These are phyloP conservation scores for Phoma sp. DNA, from an alignment of 2,329 filamentous ascomycete species.

Conservation along the genomic window DNA sequence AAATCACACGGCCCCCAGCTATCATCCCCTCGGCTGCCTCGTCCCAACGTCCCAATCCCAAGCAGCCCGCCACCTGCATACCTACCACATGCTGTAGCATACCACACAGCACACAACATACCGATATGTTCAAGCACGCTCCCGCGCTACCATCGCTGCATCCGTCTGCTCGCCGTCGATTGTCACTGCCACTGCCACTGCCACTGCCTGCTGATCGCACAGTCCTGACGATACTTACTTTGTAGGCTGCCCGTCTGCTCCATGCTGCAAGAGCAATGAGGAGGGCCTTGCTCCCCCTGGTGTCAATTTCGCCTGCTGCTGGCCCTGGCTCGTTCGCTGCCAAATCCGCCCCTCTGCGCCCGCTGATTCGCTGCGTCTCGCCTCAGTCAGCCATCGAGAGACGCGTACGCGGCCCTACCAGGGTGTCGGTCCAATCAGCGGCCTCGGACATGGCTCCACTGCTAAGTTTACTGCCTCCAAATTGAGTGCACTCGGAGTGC, in stretches of 20 bases:
- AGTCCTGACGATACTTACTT: background rate
- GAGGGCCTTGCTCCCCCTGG: background rate
- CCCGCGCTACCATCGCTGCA: constrained; percentile 6
- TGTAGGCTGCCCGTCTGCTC: background rate
- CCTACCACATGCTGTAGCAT: background rate
- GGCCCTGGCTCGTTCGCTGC: constrained; percentile 22
- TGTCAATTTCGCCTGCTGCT: constrained; percentile 14
- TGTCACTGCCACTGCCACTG: too few species aligned
- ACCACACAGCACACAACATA: too few species aligned
- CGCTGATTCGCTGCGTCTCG: constrained; percentile 14
- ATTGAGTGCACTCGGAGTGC: background rate
- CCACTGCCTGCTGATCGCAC: background rate
- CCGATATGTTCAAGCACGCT: background rate
- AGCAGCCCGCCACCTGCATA: constrained; percentile 28
- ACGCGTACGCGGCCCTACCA: constrained; percentile 10
- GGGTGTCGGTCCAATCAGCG: constrained; percentile 10
- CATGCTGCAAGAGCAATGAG: background rate
- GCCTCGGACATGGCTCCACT: constrained; percentile 2
- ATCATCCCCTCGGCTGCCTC: constrained; percentile 10
- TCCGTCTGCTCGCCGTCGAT: too few species aligned
- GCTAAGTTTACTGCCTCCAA: constrained; percentile 8
- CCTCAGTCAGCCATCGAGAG: constrained; percentile 8
- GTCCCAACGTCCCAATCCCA: background rate
- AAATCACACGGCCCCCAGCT: constrained; percentile 27
- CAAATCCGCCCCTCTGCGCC: background rate